Evolutionary conservation across 805 yeast genomes (phyloP).

Genomic region (Priceomyces melissophilus): DNA sequence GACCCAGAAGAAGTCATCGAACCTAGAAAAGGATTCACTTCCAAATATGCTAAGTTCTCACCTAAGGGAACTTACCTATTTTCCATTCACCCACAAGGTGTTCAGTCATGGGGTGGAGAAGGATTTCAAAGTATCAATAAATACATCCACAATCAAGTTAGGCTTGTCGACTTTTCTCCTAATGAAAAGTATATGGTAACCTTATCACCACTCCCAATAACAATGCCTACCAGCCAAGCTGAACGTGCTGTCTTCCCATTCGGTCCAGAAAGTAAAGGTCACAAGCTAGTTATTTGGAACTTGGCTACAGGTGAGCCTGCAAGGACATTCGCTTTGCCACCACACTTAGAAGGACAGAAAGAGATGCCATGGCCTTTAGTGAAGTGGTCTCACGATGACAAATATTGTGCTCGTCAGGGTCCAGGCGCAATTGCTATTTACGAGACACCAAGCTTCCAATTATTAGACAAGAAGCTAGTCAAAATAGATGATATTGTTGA

Average conservation of each 20-base stretch:
- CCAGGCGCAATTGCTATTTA: constrained; percentile 91
- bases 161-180: constrained; percentile 89
- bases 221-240: constrained; percentile 58
- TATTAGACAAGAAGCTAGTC: constrained; percentile 81
- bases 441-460: constrained; percentile 72
- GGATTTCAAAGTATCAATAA: constrained; percentile 69
- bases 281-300: constrained; percentile 92
- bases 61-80: constrained; percentile 88
- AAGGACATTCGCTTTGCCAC: constrained; percentile 88
- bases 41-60: constrained; percentile 83
- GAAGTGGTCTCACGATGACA: constrained; percentile 92
- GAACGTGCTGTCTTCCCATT: constrained; percentile 74
- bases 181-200: constrained; percentile 87
- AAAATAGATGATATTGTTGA: constrained; percentile 83
- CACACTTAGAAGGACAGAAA: constrained; percentile 61
- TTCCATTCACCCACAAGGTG: constrained; percentile 90
- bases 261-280: constrained; percentile 84
- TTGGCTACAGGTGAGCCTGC: constrained; percentile 75
- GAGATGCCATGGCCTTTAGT: constrained; percentile 92
- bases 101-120: constrained; percentile 94
- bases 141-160: constrained; percentile 84
- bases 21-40: constrained; percentile 82
- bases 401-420: constrained; percentile 91
- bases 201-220: constrained; percentile 80
- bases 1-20: constrained; percentile 75